Evolutionary conservation across 805 yeast species (phyloP).

Genomic region (Scheffersomyces stipitis): DNA sequence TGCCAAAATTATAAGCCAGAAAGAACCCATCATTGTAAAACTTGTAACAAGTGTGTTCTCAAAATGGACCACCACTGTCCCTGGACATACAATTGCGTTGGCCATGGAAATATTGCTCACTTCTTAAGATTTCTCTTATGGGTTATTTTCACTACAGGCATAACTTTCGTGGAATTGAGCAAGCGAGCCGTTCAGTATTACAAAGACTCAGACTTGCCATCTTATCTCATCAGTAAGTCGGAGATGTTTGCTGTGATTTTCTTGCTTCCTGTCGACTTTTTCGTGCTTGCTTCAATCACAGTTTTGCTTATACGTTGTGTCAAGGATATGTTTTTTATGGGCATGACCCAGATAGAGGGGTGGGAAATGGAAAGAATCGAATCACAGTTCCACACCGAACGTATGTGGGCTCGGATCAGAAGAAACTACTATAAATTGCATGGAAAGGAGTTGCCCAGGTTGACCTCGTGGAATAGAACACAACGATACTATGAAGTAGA

Average conservation of each 20-base stretch:
- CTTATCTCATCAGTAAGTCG: constrained; percentile 49
- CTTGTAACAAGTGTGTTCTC: constrained; percentile 72
- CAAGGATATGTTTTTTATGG: constrained; percentile 51
- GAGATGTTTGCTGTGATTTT: constrained; percentile 59
- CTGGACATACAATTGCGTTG: constrained; percentile 92
- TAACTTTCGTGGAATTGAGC: constrained; percentile 43
- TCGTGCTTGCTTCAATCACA: constrained; percentile 61
- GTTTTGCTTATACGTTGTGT: constrained; percentile 63
- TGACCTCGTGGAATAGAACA: constrained; percentile 47
- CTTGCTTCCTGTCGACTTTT: constrained; percentile 51
- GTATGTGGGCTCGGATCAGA: constrained; percentile 52
- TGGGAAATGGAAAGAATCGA: constrained; percentile 91
- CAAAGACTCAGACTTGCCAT: constrained; percentile 51
- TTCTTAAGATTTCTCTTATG: constrained; percentile 73
- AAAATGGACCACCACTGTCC: constrained; percentile 94
- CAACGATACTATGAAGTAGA: constrained; percentile 15
- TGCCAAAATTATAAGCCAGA: constrained; percentile 77
- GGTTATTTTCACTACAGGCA: constrained; percentile 55
- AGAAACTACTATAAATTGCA: constrained; percentile 44
- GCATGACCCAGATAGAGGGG: constrained; percentile 85
- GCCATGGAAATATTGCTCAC: constrained; percentile 73
- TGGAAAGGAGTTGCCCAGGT: constrained; percentile 39
- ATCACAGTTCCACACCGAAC: constrained; percentile 55
- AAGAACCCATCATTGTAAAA: constrained; percentile 82
- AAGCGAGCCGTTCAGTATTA: constrained; percentile 46